A percentile compares a stretch with the other conserved stretches of the same genome.
These are phyloP conservation scores for Fusarium austroafricanum DNA, from an alignment of 2,329 filamentous ascomycete genomes.

Conservation along the genomic window DNA sequence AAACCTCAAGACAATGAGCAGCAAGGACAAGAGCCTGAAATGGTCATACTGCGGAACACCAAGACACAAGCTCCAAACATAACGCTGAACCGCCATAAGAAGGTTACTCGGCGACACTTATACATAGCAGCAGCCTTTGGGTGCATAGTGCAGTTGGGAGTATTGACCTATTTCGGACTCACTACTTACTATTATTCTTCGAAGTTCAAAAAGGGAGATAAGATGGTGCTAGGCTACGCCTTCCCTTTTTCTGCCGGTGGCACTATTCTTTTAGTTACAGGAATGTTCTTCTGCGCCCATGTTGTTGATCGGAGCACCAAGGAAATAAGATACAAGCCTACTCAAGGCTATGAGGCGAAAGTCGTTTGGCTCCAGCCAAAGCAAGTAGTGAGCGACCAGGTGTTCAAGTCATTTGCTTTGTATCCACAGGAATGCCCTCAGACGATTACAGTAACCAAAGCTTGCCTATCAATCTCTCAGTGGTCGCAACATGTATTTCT, in stretches of 20 bases:
- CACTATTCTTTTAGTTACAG: slow-evolving; percentile 43
- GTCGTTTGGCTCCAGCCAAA: slow-evolving; percentile 49
- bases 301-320: slow-evolving; percentile 49
- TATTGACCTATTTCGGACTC: slow-evolving; percentile 33
- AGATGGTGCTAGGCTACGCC: not conserved
- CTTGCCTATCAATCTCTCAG: not conserved
- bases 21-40: too few relatives aligned
- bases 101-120: too few relatives aligned
- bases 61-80: too few relatives aligned
- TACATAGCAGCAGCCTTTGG: slow-evolving; percentile 10
- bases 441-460: not conserved
- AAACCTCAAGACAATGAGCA: too few relatives aligned
- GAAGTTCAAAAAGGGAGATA: slow-evolving; percentile 3
- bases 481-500: not conserved
- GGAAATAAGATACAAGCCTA: slow-evolving; percentile 35
- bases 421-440: not conserved
- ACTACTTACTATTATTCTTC: slow-evolving; percentile 17
- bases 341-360: too few relatives aligned
- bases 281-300: slow-evolving; percentile 48
- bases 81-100: too few relatives aligned
- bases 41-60: too few relatives aligned
- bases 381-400: slow-evolving; percentile 45
- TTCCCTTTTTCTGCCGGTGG: slow-evolving; percentile 45
- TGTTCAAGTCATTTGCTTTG: slow-evolving; percentile 31
- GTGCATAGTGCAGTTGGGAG: slow-evolving; percentile 38